These are phyloP conservation scores for Trichoderma parareesei DNA, from an alignment of 495 filamentous ascomycete species.

Conservation along the genomic window DNA sequence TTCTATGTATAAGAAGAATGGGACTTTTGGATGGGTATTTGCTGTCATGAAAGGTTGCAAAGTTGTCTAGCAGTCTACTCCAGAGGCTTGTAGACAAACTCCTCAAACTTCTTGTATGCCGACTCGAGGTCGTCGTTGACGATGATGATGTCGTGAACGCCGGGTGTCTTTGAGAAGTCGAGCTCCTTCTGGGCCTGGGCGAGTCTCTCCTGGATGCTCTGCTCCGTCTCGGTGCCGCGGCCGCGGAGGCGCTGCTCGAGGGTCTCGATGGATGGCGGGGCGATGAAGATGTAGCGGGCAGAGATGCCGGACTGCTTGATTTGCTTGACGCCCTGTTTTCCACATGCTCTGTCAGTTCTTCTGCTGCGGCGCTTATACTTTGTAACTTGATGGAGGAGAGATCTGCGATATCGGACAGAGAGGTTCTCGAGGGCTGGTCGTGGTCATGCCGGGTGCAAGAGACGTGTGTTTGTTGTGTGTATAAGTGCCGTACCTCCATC, in stretches of 20 bases:
- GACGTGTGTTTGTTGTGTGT: too few species aligned
- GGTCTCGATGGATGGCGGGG: constrained; percentile 65
- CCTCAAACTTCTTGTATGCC: constrained; percentile 71
- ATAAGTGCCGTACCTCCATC: constrained; percentile 53
- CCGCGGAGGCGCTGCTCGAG: constrained; percentile 71
- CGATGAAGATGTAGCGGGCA: constrained; percentile 78
- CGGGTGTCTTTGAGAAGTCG: constrained; percentile 63
- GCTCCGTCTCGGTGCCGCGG: constrained; percentile 79
- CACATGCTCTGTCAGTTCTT: neutral
- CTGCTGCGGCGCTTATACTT: neutral
- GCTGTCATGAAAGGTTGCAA: neutral
- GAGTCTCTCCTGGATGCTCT: constrained; percentile 64
- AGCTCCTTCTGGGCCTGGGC: constrained; percentile 75
- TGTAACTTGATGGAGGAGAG: constrained; percentile 7
- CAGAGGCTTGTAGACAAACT: constrained; percentile 44
- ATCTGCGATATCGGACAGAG: too few species aligned
- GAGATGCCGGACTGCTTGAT: constrained; percentile 68
- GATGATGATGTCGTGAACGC: constrained; percentile 75
- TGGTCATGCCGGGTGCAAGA: neutral
- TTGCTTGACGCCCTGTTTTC: constrained; percentile 75
- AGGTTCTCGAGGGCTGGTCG: too few species aligned
- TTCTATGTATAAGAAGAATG: neutral
- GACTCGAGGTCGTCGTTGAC: constrained; percentile 84
- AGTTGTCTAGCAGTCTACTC: constrained; percentile 13
- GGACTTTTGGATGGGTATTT: neutral